phyloP scores from a whole-genome alignment of 108 stramenopile genomes.

The Skeletonema marinoi region DNA sequence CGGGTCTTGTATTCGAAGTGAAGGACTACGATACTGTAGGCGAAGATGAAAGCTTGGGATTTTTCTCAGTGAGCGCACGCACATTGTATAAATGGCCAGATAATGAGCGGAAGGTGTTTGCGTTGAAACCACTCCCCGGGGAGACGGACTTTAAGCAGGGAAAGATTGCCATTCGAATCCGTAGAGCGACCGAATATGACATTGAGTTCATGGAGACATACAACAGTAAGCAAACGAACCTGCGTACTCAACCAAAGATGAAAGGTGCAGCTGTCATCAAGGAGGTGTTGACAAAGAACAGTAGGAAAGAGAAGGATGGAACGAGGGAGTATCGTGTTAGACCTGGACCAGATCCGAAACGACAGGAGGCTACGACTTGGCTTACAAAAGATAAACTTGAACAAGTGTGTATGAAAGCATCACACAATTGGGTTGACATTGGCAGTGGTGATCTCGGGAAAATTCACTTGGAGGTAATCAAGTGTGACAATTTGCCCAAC shows the following conservation, averaged over 20 bases:
- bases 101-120: slow-evolving; percentile 66
- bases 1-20: slow-evolving; percentile 69
- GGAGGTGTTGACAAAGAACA: slow-evolving; percentile 38
- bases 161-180: slow-evolving; percentile 62
- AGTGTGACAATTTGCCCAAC: slow-evolving; percentile 74
- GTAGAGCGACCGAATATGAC: slow-evolving; percentile 72
- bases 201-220: slow-evolving; percentile 66
- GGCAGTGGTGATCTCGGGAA: slow-evolving; percentile 74
- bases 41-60: slow-evolving; percentile 59
- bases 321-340: slow-evolving; percentile 50
- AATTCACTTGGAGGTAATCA: slow-evolving; percentile 70
- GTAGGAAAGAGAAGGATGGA: slow-evolving; percentile 46
- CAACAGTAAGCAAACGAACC: slow-evolving; percentile 20
- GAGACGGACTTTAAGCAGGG: slow-evolving; percentile 44
- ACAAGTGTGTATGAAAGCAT: slow-evolving; percentile 48
- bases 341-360: slow-evolving; percentile 73
- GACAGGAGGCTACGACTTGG: slow-evolving; percentile 65
- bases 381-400: slow-evolving; percentile 66
- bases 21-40: slow-evolving; percentile 71
- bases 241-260: slow-evolving; percentile 3
- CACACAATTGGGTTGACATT: slow-evolving; percentile 63
- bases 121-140: slow-evolving; percentile 29
- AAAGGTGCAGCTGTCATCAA: slow-evolving; percentile 39
- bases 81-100: slow-evolving; percentile 55
- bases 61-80: slow-evolving; percentile 44